Conservation (phyloP, 148 eudicot species). For the Rhododendron molle region DNA sequence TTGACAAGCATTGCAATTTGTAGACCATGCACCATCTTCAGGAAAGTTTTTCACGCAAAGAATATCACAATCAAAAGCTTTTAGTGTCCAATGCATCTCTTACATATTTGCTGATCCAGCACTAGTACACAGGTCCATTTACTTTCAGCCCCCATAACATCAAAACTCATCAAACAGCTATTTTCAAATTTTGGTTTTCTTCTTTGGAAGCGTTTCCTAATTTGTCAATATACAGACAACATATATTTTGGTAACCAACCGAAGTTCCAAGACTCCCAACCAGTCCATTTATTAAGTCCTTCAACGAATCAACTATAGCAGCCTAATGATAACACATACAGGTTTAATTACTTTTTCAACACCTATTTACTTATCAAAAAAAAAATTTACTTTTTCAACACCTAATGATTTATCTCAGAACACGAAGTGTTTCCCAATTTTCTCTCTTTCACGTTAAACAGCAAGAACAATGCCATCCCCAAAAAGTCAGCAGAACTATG, state of each 20-base stretch:
- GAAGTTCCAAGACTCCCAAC: neutral
- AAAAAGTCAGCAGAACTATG: neutral
- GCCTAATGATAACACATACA: neutral
- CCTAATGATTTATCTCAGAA: neutral
- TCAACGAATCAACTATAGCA: neutral
- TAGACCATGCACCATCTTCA: neutral
- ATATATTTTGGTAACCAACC: neutral
- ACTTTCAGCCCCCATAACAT: neutral
- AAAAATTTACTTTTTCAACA: neutral
- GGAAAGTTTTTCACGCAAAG: neutral
- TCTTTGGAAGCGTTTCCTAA: no score
- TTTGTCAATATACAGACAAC: neutral
- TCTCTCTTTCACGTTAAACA: neutral
- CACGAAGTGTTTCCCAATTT: neutral
- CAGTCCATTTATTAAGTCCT: neutral
- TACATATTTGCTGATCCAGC: neutral
- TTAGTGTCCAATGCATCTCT: no score
- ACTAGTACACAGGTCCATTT: neutral
- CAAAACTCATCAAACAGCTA: no score
- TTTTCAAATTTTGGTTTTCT: neutral
- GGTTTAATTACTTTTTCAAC: neutral
- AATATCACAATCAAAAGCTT: neutral
- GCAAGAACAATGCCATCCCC: neutral
- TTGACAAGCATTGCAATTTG: neutral
- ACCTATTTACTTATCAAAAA: no score